Percentiles rank a stretch among this genome's conserved stretches.
Conservation (phyloP, 306 rosid species). For the Malus asiatica region DNA sequence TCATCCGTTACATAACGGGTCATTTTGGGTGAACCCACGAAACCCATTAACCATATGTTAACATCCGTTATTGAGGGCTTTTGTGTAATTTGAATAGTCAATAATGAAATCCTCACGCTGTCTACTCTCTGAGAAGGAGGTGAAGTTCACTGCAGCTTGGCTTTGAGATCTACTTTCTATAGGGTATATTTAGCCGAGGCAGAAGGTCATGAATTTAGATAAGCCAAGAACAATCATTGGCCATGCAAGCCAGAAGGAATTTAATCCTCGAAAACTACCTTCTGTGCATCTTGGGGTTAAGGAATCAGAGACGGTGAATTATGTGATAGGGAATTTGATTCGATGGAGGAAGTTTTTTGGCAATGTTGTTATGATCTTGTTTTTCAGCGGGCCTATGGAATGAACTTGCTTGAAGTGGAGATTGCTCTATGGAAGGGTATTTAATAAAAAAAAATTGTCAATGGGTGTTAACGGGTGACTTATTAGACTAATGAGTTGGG, state of each 20-base stretch:
- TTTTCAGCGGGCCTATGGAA: conserved; percentile 60
- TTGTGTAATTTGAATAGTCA: no score
- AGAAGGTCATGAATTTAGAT: conserved; percentile 43
- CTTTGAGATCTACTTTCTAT: conserved; percentile 64
- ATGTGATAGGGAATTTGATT: conserved; percentile 64
- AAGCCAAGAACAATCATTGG: conserved; percentile 40
- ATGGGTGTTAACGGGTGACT: no score
- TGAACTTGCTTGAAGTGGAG: conserved; percentile 7
- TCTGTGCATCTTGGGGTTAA: conserved; percentile 30
- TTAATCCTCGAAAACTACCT: conserved; percentile 59
- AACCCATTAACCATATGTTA: no score
- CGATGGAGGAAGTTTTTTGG: conserved; percentile 76
- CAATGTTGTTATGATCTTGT: conserved; percentile 59
- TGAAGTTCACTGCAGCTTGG: conserved; percentile 76
- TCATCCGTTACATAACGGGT: no score
- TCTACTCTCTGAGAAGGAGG: conserved; percentile 29
- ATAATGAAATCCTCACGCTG: no score
- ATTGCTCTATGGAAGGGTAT: conserved; percentile 44
- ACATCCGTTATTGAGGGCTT: no score
- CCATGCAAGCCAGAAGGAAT: conserved; percentile 53
- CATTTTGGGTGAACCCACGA: no score
- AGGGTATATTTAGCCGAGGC: conserved; percentile 64
- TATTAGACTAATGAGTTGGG: no score
- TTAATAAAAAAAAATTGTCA: background rate
- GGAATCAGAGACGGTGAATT: conserved; percentile 43